Conservation (phyloP, 1,284 basidiomycete species). For the Apiotrichum gracile region DNA sequence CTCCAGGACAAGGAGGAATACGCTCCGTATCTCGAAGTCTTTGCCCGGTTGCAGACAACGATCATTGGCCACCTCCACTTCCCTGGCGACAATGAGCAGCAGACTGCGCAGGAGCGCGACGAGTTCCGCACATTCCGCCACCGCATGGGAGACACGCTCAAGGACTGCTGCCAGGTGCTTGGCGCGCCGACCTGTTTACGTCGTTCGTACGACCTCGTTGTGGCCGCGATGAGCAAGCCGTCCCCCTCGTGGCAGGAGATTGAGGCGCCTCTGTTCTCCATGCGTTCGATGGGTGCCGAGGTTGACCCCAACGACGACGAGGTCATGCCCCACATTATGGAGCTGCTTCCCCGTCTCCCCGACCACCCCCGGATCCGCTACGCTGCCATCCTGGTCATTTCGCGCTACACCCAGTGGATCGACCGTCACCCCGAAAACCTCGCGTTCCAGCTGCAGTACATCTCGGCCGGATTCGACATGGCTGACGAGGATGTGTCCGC, state of each 20-base stretch:
- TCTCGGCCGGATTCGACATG: constrained; percentile 85
- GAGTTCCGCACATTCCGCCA: constrained; percentile 93
- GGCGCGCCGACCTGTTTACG: constrained; percentile 79
- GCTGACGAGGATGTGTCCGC: constrained; percentile 76
- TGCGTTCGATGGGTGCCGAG: constrained; percentile 97
- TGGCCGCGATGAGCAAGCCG: constrained; percentile 55
- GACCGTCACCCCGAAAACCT: constrained; percentile 85
- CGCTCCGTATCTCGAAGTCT: constrained; percentile 65
- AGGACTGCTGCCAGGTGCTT: constrained; percentile 95
- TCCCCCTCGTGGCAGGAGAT: constrained; percentile 83
- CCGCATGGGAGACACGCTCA: constrained; percentile 97
- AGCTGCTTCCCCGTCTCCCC: constrained; percentile 84
- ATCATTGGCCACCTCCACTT: constrained; percentile 92
- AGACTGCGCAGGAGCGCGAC: constrained; percentile 81
- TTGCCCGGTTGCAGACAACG: constrained; percentile 72
- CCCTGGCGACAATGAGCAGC: constrained; percentile 67
- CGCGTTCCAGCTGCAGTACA: constrained; percentile 77
- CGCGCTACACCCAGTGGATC: constrained; percentile 96
- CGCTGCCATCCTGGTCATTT: constrained; percentile 89
- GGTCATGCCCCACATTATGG: constrained; percentile 90
- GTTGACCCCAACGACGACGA: constrained; percentile 76
- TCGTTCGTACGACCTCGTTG: constrained; percentile 74
- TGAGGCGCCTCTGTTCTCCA: constrained; percentile 94
- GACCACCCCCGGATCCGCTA: constrained; percentile 88
- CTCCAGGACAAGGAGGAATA: constrained; percentile 21